Evolutionary conservation across 2,329 filamentous ascomycete genomes (phyloP).

Genomic region (Dendryphion nanum): DNA sequence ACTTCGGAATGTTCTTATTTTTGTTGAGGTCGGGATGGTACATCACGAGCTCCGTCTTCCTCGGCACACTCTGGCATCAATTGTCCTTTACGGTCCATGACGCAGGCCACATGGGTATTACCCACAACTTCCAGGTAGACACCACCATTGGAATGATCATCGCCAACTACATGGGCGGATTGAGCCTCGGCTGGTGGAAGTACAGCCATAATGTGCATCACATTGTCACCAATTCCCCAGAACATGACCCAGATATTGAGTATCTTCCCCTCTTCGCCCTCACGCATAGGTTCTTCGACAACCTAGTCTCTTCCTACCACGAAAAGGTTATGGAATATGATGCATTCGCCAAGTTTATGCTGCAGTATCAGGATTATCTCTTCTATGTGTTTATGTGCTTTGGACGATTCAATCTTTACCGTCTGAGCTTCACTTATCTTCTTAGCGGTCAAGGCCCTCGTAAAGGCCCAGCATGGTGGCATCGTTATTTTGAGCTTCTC

Average conservation of each 20-base stretch:
- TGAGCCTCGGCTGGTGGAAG: conserved; percentile 98
- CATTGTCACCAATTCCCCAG: conserved; percentile 90
- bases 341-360: conserved; percentile 56
- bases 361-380: conserved; percentile 63
- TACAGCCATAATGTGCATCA: conserved; percentile 94
- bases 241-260: conserved; percentile 93
- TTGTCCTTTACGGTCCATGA: conserved; percentile 93
- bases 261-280: conserved; percentile 70
- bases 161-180: conserved; percentile 82
- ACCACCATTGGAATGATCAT: conserved; percentile 85
- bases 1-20: conserved; percentile 62
- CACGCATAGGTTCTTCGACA: conserved; percentile 63
- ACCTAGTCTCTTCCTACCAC: conserved; percentile 65
- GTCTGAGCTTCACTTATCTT: conserved; percentile 66
- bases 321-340: conserved; percentile 65
- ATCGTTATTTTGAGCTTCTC: conserved; percentile 63
- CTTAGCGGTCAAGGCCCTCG: conserved; percentile 54
- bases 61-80: conserved; percentile 91
- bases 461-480: conserved; percentile 65
- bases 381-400: conserved; percentile 69
- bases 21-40: conserved; percentile 45
- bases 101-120: conserved; percentile 96
- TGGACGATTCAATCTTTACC: conserved; percentile 71
- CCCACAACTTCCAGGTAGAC: conserved; percentile 81
- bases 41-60: conserved; percentile 65